phyloP scores from a whole-genome alignment of 164 flowering plant species.

The Warburgia ugandensis region DNA sequence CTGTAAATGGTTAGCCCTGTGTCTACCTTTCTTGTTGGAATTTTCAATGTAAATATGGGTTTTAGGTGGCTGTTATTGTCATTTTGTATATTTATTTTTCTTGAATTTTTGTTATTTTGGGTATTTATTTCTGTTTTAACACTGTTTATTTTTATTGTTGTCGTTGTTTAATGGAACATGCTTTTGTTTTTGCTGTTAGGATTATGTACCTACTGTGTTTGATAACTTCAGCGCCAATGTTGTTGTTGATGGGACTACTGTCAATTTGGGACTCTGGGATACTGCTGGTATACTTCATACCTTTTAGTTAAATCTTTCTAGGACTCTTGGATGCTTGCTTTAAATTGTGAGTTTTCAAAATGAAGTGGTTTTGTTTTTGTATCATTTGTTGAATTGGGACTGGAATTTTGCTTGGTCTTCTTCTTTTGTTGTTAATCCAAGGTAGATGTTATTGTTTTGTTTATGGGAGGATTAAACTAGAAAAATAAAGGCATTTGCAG shows the following conservation, averaged over 20 bases:
- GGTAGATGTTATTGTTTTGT: neutral
- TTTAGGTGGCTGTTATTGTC: constrained; percentile 29
- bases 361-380: no score
- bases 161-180: no score
- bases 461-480: no score
- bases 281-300: constrained; percentile 65
- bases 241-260: constrained; percentile 82
- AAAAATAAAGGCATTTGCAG: no score
- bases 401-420: no score
- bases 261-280: constrained; percentile 98
- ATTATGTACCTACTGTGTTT: constrained; percentile 92
- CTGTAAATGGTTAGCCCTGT: neutral
- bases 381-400: no score
- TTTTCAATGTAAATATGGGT: no score
- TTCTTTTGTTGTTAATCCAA: neutral
- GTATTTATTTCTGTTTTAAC: constrained; percentile 1
- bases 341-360: no score
- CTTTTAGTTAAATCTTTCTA: neutral
- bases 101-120: constrained; percentile 7
- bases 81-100: constrained; percentile 11
- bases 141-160: no score
- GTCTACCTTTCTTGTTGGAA: constrained; percentile 1
- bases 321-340: no score
- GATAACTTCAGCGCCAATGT: constrained; percentile 99
- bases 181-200: constrained; percentile 16